A percentile compares a stretch with the other conserved stretches of the same genome.
Conservation (phyloP, 495 filamentous ascomycete species). For the Extremus antarcticus region DNA sequence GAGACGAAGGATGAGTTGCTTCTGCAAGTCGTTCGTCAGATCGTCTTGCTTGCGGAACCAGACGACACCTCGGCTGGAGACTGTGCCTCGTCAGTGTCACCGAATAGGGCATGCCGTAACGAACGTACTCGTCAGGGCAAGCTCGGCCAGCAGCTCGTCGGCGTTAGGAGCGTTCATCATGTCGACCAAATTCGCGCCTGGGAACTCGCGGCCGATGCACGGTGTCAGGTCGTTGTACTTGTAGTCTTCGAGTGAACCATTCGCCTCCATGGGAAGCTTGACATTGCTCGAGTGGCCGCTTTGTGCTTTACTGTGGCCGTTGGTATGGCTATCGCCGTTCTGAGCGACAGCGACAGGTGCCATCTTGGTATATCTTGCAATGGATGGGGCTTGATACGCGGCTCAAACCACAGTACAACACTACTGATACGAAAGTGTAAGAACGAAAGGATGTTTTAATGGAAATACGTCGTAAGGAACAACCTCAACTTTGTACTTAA, state of each 20-base stretch:
- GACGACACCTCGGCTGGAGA: slow-evolving; percentile 68
- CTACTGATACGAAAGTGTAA: not conserved
- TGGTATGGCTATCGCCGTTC: not conserved
- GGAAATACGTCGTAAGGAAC: too few relatives aligned
- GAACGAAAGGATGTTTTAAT: not conserved
- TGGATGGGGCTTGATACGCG: too few relatives aligned
- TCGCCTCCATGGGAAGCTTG: not conserved
- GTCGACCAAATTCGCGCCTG: slow-evolving; percentile 37
- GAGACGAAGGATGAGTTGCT: slow-evolving; percentile 55
- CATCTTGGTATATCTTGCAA: not conserved
- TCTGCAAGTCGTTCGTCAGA: slow-evolving; percentile 53
- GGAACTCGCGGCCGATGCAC: slow-evolving; percentile 56
- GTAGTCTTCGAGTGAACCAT: slow-evolving; percentile 45
- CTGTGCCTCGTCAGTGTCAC: slow-evolving; percentile 48
- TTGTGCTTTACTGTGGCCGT: not conserved
- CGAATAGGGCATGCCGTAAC: too few relatives aligned
- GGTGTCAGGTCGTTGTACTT: slow-evolving; percentile 55
- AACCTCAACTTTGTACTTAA: too few relatives aligned
- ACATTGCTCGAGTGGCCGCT: not conserved
- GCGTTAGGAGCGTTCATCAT: slow-evolving; percentile 42
- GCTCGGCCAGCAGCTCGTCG: slow-evolving; percentile 53
- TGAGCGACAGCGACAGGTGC: not conserved
- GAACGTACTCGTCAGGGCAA: slow-evolving; percentile 57
- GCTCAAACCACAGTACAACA: too few relatives aligned
- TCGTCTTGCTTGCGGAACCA: slow-evolving; percentile 65